A percentile compares a stretch with the other conserved stretches of the same genome.
Evolutionary conservation across 768 basidiomycete species (phyloP).

Genomic region (Amanita polypyramis): DNA sequence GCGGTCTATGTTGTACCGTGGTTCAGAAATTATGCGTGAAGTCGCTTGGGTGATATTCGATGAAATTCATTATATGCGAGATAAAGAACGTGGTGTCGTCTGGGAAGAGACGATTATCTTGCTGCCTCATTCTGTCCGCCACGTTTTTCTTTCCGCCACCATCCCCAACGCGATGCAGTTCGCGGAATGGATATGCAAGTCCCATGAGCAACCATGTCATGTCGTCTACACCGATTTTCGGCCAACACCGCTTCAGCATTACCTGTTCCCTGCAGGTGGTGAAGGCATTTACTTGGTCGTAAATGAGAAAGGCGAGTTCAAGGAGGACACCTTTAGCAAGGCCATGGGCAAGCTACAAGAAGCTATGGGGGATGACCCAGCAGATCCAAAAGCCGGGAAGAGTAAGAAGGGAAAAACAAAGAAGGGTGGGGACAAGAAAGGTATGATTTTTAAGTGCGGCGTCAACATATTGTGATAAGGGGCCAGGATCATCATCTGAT

Average conservation of each 20-base stretch:
- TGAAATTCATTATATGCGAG: constrained; percentile 99
- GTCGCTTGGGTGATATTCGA: constrained; percentile 99
- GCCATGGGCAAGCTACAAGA: constrained; percentile 94
- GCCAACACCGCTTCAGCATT: constrained; percentile 95
- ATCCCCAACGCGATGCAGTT: constrained; percentile 99
- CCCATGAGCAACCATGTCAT: constrained; percentile 96
- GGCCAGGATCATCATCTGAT: constrained; percentile 74
- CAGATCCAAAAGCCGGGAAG: constrained; percentile 75
- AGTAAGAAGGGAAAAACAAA: constrained; percentile 87
- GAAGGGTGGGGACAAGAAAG: constrained; percentile 90
- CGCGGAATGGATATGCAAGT: constrained; percentile 97
- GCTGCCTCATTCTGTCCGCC: constrained; percentile 90
- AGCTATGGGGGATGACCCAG: constrained; percentile 80
- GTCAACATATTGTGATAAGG: background rate
- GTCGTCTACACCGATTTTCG: constrained; percentile 99
- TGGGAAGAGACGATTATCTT: constrained; percentile 99
- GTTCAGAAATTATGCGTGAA: constrained; percentile 98
- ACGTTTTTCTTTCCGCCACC: constrained; percentile 97
- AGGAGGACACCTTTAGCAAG: constrained; percentile 95
- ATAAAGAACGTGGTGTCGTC: constrained; percentile 97
- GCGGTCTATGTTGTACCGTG: constrained; percentile 96
- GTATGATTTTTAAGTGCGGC: constrained; percentile 22
- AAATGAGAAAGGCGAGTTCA: constrained; percentile 96
- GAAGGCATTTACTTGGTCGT: constrained; percentile 97
- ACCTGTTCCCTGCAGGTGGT: constrained; percentile 92